Base-by-base conservation (phyloP, 768 basidiomycete species). In the Boletus fagicola region DNA sequence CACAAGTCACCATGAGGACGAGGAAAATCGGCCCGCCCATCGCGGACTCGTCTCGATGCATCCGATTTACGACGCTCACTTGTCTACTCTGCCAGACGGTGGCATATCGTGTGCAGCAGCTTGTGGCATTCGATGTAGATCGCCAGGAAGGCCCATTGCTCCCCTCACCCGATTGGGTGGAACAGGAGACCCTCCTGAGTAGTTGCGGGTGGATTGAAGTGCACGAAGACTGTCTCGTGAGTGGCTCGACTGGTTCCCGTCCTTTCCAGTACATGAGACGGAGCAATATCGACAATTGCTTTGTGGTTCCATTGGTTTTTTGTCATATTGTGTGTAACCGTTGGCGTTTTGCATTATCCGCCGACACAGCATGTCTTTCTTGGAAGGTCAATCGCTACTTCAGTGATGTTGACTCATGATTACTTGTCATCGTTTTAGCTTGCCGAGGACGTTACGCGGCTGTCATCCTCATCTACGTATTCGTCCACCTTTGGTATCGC, bases 131-230 rank as follows among this genome's bases (percentile, higher is more conserved):
- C 48, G 85, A 86, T 53, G 70, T 83, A 8, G 85, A 87, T 57
- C 76, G 77, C 15, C 80, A 80, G 49, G 86, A 86, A 53, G 84
- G 86, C 9, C 82, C 84, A 4, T 72, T 90, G 16, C 73, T 90
- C 49, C 88, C 90, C 16, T 83, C 83, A 1, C 83, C 86, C 51
- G 87, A 89, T 45, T 91, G 88, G 87, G 84, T 83, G 7, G 90
- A 92, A 73, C 79, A 82, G 49, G 87, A 89, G 65, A 74, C 83
- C 50, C 76, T 92, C 72, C 83, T 83, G 71, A 87, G 85, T 62
- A 71, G 76, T 35, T 82, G 68, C 52, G 90, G 90, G 12, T 90
- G 87, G 88, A 79, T 92, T 58, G 85, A 91, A 63, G 80, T 91
- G 20, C 78, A 85, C 65, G 79, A 78, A 52, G 76, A 78, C 51